Percentiles rank a stretch among this genome's conserved stretches.
phyloP scores from a whole-genome alignment of 1,139 yeast genomes.

The Suhomyces bribrorum region DNA sequence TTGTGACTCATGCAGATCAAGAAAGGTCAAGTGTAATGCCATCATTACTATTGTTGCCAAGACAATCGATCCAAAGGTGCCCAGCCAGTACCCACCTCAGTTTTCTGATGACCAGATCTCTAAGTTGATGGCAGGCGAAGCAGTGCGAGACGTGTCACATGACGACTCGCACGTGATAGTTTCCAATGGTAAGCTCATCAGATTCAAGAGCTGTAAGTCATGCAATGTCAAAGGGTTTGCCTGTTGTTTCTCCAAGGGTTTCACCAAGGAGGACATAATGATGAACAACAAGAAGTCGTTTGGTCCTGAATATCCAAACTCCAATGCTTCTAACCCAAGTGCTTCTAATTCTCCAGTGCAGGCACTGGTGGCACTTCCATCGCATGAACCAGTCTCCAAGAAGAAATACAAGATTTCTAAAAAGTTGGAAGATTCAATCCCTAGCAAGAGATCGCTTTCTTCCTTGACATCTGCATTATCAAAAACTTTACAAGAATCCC shows the following conservation, averaged over 20 bases:
- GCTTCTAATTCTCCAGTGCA: slow-evolving; percentile 8
- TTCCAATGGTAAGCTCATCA: slow-evolving; percentile 42
- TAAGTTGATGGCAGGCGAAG: slow-evolving; percentile 11
- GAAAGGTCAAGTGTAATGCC: slow-evolving; percentile 77
- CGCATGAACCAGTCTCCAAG: slow-evolving; percentile 8
- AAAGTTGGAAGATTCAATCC: slow-evolving; percentile 9
- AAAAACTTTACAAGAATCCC: slow-evolving; percentile 13
- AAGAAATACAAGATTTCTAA: slow-evolving; percentile 10
- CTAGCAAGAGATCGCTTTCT: slow-evolving; percentile 10
- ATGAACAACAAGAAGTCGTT: slow-evolving; percentile 21
- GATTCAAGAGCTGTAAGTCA: slow-evolving; percentile 51
- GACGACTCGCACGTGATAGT: slow-evolving; percentile 19
- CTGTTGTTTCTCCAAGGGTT: slow-evolving; percentile 59
- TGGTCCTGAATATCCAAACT: slow-evolving; percentile 3
- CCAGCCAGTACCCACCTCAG: slow-evolving; percentile 4
- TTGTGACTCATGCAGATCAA: slow-evolving; percentile 69
- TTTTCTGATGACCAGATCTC: slow-evolving; percentile 7
- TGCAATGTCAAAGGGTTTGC: slow-evolving; percentile 45
- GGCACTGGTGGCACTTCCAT: slow-evolving; percentile 9
- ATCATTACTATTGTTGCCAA: slow-evolving; percentile 38
- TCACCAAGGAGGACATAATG: slow-evolving; percentile 57
- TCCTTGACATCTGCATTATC: slow-evolving; percentile 15
- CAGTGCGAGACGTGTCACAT: slow-evolving; percentile 12
- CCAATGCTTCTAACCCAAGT: slow-evolving; percentile 1
- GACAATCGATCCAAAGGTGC: slow-evolving; percentile 7